Evolutionary conservation across 768 basidiomycete genomes (phyloP).

Genomic region (Psilocybe cubensis): DNA sequence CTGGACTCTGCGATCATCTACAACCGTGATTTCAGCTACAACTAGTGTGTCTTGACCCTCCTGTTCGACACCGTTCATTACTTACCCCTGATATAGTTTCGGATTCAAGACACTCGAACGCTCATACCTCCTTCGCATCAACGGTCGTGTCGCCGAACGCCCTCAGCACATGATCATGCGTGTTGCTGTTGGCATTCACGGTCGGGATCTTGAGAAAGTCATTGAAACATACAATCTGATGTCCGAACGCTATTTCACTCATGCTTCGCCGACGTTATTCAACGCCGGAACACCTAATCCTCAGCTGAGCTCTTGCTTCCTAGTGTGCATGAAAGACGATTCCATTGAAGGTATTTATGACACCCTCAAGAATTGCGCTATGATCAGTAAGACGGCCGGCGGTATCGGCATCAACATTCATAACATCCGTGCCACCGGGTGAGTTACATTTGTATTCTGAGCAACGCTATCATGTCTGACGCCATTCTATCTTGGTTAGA

Average conservation of each 20-base stretch:
- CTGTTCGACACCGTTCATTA: not conserved
- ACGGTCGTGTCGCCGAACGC: conserved; percentile 94
- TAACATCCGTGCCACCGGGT: conserved; percentile 96
- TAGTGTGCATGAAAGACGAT: conserved; percentile 98
- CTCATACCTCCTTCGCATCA: conserved; percentile 93
- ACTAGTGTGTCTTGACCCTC: conserved; percentile 61
- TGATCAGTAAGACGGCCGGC: conserved; percentile 99
- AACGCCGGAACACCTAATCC: conserved; percentile 95
- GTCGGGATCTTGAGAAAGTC: conserved; percentile 82
- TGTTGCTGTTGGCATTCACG: conserved; percentile 97
- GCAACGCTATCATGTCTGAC: not conserved
- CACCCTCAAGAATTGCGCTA: conserved; percentile 95
- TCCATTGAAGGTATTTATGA: conserved; percentile 99
- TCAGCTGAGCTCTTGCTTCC: conserved; percentile 97
- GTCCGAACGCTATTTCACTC: conserved; percentile 98
- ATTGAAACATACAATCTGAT: conserved; percentile 94
- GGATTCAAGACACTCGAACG: conserved; percentile 99
- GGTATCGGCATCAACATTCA: conserved; percentile 97
- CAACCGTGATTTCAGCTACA: conserved; percentile 97
- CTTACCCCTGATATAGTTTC: conserved; percentile 55
- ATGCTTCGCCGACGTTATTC: conserved; percentile 97
- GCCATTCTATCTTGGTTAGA: conserved; percentile 39
- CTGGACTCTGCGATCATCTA: conserved; percentile 97
- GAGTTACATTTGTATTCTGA: conserved; percentile 23
- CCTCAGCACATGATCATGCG: conserved; percentile 99